These are phyloP conservation scores for Apiospora phragmitis DNA, from an alignment of 2,329 filamentous ascomycete species.

Conservation along the genomic window DNA sequence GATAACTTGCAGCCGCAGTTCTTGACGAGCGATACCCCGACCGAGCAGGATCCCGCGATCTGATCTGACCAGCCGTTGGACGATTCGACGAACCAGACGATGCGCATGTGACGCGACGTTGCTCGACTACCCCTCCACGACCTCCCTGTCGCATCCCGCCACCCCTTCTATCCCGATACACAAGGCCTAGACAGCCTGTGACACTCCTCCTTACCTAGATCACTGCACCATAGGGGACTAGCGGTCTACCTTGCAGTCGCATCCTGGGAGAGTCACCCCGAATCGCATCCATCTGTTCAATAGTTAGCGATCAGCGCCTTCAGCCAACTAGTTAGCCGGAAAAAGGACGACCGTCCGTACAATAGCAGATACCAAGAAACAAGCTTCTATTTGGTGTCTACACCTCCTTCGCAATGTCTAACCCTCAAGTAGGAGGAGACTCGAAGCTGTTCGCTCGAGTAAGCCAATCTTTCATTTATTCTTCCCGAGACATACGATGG, in stretches of 20 bases:
- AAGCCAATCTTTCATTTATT: slow-evolving; percentile 38
- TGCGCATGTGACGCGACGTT: slow-evolving; percentile 27
- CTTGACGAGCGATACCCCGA: neutral
- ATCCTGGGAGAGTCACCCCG: neutral
- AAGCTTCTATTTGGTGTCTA: neutral
- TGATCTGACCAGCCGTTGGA: neutral
- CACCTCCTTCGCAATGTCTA: slow-evolving; percentile 48
- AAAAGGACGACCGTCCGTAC: neutral
- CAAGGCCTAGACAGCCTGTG: neutral
- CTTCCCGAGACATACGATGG: slow-evolving; percentile 13
- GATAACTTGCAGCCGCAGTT: neutral
- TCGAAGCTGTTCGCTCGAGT: slow-evolving; percentile 99
- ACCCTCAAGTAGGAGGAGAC: slow-evolving; percentile 74
- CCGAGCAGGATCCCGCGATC: neutral
- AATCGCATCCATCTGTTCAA: neutral
- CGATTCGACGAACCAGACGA: slow-evolving; percentile 20
- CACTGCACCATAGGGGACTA: slow-evolving; percentile 9
- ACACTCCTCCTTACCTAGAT: neutral
- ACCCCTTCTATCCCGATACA: slow-evolving; percentile 12
- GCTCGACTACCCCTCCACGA: slow-evolving; percentile 21
- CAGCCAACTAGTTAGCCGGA: slow-evolving; percentile 21
- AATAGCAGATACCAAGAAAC: neutral
- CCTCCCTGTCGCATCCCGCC: slow-evolving; percentile 23
- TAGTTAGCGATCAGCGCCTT: slow-evolving; percentile 13
- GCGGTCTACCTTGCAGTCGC: neutral